These are phyloP conservation scores for Dactylellina sp. DNA, from an alignment of 2,329 filamentous ascomycete species.

Conservation along the genomic window DNA sequence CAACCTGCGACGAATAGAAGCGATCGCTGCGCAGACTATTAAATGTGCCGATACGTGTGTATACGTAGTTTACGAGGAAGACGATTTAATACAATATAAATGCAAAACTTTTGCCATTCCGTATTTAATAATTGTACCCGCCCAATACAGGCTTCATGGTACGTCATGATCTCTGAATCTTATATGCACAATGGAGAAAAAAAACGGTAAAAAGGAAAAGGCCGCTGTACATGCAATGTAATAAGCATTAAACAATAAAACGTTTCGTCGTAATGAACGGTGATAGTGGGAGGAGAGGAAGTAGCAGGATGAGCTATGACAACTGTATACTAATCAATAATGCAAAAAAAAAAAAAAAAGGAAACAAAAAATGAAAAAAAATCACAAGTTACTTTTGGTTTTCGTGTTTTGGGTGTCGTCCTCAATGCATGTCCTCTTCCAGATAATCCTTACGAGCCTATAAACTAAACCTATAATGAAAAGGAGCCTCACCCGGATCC, in stretches of 20 bases:
- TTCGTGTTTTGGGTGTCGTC: conserved; percentile 18
- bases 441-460: neutral
- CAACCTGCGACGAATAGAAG: neutral
- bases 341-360: neutral
- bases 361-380: neutral
- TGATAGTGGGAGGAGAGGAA: neutral
- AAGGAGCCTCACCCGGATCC: neutral
- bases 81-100: neutral
- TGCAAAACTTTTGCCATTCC: conserved; percentile 9
- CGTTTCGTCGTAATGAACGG: conserved; percentile 1
- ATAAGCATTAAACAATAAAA: conserved; percentile 21
- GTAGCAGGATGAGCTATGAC: neutral
- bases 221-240: conserved; percentile 20
- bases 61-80: neutral
- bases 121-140: neutral
- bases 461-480: conserved; percentile 2
- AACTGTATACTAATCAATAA: neutral
- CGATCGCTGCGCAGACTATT: no score
- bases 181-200: neutral
- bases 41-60: no score
- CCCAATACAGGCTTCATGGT: neutral
- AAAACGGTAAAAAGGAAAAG: neutral
- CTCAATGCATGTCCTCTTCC: neutral
- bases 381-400: conserved; percentile 32
- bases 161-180: neutral